phyloP scores from a whole-genome alignment of 192 early-diverging fungal genomes.

The Obelidium mucronatum region DNA sequence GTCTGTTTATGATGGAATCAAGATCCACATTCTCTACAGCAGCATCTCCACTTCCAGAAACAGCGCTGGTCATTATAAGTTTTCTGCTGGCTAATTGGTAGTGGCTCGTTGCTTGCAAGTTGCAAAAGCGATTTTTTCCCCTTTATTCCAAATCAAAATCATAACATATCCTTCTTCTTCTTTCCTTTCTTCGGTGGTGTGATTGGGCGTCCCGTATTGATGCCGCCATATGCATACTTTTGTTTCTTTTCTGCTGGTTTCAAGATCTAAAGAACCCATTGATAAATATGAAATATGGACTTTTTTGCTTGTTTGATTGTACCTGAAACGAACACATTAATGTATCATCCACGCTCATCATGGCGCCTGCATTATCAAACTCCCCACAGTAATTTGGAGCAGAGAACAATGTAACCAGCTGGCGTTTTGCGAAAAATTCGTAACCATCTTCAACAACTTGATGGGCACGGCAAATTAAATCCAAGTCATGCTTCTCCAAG shows the following conservation, averaged over 20 bases:
- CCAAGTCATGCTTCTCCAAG: conserved; percentile 96
- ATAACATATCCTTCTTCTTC: conserved; percentile 38
- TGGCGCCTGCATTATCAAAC: conserved; percentile 72
- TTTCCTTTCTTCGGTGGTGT: conserved; percentile 66
- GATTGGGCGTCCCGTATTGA: conserved; percentile 64
- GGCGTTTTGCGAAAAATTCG: conserved; percentile 97
- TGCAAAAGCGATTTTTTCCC: too few relatives aligned
- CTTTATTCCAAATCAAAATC: too few relatives aligned
- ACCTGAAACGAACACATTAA: conserved; percentile 72
- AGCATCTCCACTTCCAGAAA: too few relatives aligned
- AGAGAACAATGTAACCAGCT: conserved; percentile 93
- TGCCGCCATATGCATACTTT: conserved; percentile 76
- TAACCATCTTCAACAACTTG: conserved; percentile 98
- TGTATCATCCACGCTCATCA: conserved; percentile 74
- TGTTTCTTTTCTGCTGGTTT: conserved; percentile 94
- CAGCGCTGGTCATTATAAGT: too few relatives aligned
- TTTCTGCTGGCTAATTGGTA: too few relatives aligned
- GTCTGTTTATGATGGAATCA: background rate
- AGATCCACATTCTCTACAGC: too few relatives aligned
- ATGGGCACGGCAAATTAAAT: conserved; percentile 97
- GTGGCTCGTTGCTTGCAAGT: too few relatives aligned
- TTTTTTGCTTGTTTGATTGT: too few relatives aligned
- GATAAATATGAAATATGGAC: background rate
- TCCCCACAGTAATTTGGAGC: conserved; percentile 95
- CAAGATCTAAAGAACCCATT: conserved; percentile 69